Evolutionary conservation across 176 grass and related monocot genomes (phyloP).

Genomic region (Carex kokanica): DNA sequence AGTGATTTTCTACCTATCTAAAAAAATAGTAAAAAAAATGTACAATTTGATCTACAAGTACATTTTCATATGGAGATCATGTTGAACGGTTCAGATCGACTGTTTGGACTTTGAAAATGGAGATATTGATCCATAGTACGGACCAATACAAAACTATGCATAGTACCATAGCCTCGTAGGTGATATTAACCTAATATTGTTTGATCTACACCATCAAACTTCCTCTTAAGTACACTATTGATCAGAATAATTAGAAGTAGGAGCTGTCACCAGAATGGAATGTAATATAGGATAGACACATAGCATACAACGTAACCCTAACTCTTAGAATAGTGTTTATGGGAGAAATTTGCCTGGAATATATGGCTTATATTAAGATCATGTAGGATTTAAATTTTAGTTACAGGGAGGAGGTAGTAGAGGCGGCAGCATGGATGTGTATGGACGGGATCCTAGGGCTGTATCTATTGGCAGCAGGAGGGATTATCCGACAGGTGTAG

Average conservation of each 20-base stretch:
- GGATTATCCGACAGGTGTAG: constrained; percentile 3
- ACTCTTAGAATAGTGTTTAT: not conserved
- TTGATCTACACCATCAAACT: not conserved
- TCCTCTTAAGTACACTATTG: not conserved
- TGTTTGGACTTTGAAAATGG: no score
- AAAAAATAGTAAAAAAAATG: no score
- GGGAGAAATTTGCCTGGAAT: not conserved
- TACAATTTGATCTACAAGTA: no score
- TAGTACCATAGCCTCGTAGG: no score
- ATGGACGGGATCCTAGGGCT: constrained; percentile 21
- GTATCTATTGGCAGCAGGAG: not conserved
- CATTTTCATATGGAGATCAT: no score
- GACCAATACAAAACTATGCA: no score
- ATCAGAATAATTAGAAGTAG: not conserved
- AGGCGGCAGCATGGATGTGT: constrained; percentile 15
- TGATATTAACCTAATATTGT: not conserved
- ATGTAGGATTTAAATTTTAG: constrained; percentile 8
- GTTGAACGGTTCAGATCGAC: no score
- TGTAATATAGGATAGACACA: not conserved
- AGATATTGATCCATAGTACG: no score
- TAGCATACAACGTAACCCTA: not conserved
- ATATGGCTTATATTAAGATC: not conserved
- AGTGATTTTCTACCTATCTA: no score
- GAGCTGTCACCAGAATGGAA: not conserved
- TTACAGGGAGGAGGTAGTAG: constrained; percentile 19